A percentile compares a stretch with the other conserved stretches of the same genome.
These are phyloP conservation scores for Ustilago vetiveriae DNA, from an alignment of 1,284 basidiomycete species.

Conservation along the genomic window DNA sequence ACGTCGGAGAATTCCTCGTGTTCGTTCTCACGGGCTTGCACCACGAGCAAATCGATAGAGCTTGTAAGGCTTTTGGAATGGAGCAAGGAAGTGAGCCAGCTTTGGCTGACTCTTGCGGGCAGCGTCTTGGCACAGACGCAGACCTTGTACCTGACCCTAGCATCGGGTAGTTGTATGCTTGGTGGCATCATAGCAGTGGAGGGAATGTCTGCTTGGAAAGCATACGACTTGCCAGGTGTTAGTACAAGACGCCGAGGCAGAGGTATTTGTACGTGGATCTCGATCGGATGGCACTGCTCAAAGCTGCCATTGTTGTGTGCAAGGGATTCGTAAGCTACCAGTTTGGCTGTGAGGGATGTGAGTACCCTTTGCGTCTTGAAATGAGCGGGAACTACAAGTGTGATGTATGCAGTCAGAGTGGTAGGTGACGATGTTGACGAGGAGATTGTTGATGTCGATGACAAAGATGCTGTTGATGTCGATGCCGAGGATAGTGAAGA, in stretches of 20 bases:
- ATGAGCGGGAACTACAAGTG: not conserved
- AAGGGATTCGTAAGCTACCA: constrained; percentile 15
- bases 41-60: not conserved
- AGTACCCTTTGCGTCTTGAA: not conserved
- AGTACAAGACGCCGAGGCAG: not conserved
- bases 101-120: not conserved
- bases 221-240: not conserved
- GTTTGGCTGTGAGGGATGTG: constrained; percentile 4
- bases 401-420: constrained; percentile 6
- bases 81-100: not conserved
- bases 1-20: not conserved
- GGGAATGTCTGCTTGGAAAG: constrained; percentile 5
- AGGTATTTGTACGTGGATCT: constrained; percentile 1
- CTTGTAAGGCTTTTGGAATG: not conserved
- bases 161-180: constrained; percentile 15
- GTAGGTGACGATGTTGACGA: no score
- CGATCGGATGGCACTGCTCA: constrained; percentile 14
- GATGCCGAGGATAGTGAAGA: no score
- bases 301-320: constrained; percentile 13
- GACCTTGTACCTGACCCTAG: constrained; percentile 11
- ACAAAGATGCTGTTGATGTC: no score
- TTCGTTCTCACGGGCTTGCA: not conserved
- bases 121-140: constrained; percentile 4
- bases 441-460: no score
- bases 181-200: constrained; percentile 7